Evolutionary conservation across 805 yeast species (phyloP), one percentile per base, ranked within the genome.

Genomic region (Vanderwaltozyma tropicalis): DNA sequence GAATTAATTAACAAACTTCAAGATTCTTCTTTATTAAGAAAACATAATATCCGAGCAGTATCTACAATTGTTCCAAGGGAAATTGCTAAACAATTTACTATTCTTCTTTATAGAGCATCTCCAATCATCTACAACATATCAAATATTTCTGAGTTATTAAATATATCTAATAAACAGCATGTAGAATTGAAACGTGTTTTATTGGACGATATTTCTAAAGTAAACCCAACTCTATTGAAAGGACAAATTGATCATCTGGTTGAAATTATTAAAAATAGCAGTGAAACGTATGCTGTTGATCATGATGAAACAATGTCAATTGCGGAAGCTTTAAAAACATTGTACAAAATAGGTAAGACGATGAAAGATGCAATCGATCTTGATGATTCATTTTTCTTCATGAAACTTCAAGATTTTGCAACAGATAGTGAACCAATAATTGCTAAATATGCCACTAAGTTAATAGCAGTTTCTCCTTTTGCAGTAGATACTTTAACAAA

Each of bases 151-250:
- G 65, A 72, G 14, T 58, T 83, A 4, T 57, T 82, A n/a, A 39
- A 41, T 2, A 34, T 31, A 13, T 49, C 66, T 26, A 61, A 71
- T 35, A 34, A 55, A 46, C 56, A 11, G 50, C 62, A 46, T 45
- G 51, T 29, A 35, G 55, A 6, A 45, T 59, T 20, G 69, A 58
- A 49, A 38, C 72, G 75, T 39, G 74, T 68, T 34, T 45, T 81
- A 4, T 57, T 85, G 19, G 77, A 76, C 41, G 66, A 71, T 30
- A 71, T 83, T 3, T 76, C 94, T 0, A 48, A 55, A 2, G 65
- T 71, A 3, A 62, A 72, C 33, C 95, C 95, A 0, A 68, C 70
- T 12, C 75, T 79, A 1, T 69, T 86, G 53, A 73, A 72, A 46
- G 68, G 69, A 25, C 83, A 83, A 47, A 63, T 79, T 9, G 59